Base-by-base conservation (phyloP, 352 stramenopile species). In the Hyaloperonospora arabidopsidis region DNA sequence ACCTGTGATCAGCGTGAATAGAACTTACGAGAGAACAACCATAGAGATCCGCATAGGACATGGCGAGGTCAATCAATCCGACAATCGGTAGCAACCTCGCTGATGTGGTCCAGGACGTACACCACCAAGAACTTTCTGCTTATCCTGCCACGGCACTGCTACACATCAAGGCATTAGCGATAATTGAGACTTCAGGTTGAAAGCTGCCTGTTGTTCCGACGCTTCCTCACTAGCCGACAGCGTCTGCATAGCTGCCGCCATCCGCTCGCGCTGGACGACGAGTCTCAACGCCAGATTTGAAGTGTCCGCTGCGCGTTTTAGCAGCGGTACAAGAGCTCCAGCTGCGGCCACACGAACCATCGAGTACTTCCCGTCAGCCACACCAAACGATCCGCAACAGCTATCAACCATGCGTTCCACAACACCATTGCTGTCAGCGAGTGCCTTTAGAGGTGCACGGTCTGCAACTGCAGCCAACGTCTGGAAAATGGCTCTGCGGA, bases 341-440 rank as follows among this genome's bases (percentile, higher is more conserved):
- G 72, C 76, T 1, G 79, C 76, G 6, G 82, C 77, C 21, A 86
- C 68, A 41, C 82, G 79, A 17, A 92, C 65, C 65, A 82, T 81
- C 44, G 68, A 75, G 54, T 87, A 89, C 64, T 89, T 87, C 35
- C 53, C 64, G 28, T 92, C 79, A 8, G 63, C 62, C 21, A 88
- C 72, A 17, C 82, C 82, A 40, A 75, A 63, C 13, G 76, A 59
- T 2, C 74, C 72, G 17, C 76, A 83, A 45, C 79, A 86, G 5
- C 18, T 56, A 19, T 70, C 51, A 8, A 87, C 43, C 1, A 89
- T 25, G 4, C 52, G 58, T 11, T 72, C 66, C 39, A 76, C 61
- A 12, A 67, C 57, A 18, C 61, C 60, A 29, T 65, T 63, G 14
- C 23, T 45, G 19, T 51, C 53, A 12, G 18, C 19, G 0, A 73